Conservation (phyloP, 805 yeast species). For the Metschnikowia shivogae region DNA sequence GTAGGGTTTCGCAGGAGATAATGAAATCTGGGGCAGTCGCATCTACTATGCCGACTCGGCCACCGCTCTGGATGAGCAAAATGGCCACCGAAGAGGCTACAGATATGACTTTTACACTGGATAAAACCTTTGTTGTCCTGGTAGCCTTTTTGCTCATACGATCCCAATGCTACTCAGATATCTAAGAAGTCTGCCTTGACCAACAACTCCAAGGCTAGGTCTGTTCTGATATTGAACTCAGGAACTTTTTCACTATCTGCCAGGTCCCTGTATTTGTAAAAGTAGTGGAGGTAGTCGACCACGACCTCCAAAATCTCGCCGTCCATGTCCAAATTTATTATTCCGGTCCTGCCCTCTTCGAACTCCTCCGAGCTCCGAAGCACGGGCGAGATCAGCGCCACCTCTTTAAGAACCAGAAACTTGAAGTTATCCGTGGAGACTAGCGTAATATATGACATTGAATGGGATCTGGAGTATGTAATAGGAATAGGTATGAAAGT, state of each 20-base stretch:
- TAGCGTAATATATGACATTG: constrained; percentile 48
- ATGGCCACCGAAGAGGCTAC: too few species aligned
- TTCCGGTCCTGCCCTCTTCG: constrained; percentile 58
- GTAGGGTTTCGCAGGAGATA: constrained; percentile 1
- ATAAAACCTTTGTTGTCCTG: neutral
- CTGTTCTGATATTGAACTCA: constrained; percentile 89
- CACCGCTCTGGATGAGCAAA: neutral
- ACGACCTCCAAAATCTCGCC: constrained; percentile 71
- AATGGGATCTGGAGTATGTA: too few species aligned
- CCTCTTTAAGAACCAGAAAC: constrained; percentile 61
- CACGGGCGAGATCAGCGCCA: constrained; percentile 67
- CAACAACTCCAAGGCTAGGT: constrained; percentile 82
- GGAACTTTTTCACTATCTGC: constrained; percentile 59
- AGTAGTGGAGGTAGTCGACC: constrained; percentile 79
- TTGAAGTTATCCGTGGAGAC: constrained; percentile 69
- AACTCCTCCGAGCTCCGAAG: constrained; percentile 48
- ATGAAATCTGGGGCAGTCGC: constrained; percentile 10
- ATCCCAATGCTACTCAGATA: constrained; percentile 28
- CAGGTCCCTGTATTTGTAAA: constrained; percentile 57
- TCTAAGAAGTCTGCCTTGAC: constrained; percentile 92
- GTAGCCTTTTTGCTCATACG: neutral
- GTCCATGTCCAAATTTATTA: constrained; percentile 60
- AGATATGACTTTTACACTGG: neutral
- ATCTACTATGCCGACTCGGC: neutral
- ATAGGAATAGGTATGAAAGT: neutral